phyloP scores from a whole-genome alignment of 1,139 yeast species.

The Magnusiomyces tetraspermus region DNA sequence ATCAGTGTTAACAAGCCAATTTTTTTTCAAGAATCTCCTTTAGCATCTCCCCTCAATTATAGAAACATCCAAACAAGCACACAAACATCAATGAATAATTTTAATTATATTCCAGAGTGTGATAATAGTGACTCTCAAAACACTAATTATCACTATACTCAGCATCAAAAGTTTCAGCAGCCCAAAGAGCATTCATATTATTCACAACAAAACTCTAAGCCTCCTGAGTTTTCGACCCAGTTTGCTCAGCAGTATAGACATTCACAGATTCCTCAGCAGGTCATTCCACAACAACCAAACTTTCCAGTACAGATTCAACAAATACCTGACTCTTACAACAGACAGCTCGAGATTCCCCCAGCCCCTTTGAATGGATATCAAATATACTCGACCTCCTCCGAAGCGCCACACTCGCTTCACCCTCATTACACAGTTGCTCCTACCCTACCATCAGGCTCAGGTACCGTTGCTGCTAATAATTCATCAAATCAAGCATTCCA shows the following conservation, averaged over 20 bases:
- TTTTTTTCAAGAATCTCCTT: too few relatives aligned
- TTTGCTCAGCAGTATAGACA: background rate
- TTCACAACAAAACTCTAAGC: background rate
- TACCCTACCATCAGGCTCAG: background rate
- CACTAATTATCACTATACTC: slow-evolving; percentile 9
- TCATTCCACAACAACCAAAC: background rate
- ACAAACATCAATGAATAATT: background rate
- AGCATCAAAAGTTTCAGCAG: slow-evolving; percentile 8
- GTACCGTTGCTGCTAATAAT: background rate
- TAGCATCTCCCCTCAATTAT: background rate
- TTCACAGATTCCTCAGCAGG: background rate
- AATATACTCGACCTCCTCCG: background rate
- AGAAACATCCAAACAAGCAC: background rate
- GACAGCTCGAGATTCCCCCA: background rate
- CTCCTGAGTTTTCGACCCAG: background rate
- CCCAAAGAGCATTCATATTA: slow-evolving; percentile 4
- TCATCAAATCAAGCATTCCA: background rate
- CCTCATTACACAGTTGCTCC: background rate
- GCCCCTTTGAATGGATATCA: background rate
- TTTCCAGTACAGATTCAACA: background rate
- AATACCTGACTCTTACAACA: background rate
- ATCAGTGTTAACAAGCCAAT: too few relatives aligned
- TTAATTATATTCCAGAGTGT: background rate
- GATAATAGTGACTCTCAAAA: background rate
- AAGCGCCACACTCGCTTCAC: background rate